Evolutionary conservation across 1,284 basidiomycete genomes (phyloP).

Genomic region (Cutaneotrichosporon cavernicola): DNA sequence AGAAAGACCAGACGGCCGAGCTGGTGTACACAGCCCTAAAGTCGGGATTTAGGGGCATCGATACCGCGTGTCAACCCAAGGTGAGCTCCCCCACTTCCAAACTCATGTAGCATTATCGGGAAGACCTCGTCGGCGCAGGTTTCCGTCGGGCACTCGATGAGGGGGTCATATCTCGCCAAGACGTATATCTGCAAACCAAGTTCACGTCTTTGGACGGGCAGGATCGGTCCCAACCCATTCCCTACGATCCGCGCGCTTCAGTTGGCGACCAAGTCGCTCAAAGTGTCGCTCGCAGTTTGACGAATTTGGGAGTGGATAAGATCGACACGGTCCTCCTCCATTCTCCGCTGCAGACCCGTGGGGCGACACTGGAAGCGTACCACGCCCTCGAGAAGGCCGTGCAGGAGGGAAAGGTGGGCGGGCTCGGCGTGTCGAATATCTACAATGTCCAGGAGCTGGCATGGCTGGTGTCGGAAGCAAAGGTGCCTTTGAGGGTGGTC

Average conservation of each 20-base stretch:
- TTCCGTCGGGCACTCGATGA: slow-evolving; percentile 59
- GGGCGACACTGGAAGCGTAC: slow-evolving; percentile 67
- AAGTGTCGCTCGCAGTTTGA: slow-evolving; percentile 66
- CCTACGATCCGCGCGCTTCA: slow-evolving; percentile 63
- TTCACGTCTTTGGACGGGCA: slow-evolving; percentile 71
- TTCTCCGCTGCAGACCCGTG: slow-evolving; percentile 63
- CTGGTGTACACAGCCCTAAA: slow-evolving; percentile 69
- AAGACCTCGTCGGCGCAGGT: slow-evolving; percentile 73
- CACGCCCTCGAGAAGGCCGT: slow-evolving; percentile 61
- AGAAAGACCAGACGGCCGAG: slow-evolving; percentile 66
- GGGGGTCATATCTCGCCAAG: slow-evolving; percentile 62
- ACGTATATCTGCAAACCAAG: slow-evolving; percentile 75
- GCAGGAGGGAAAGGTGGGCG: slow-evolving; percentile 62
- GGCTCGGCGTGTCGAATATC: slow-evolving; percentile 72
- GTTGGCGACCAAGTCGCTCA: slow-evolving; percentile 63
- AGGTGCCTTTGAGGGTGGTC: slow-evolving; percentile 65
- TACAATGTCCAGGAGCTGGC: slow-evolving; percentile 64
- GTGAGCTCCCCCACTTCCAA: slow-evolving; percentile 49
- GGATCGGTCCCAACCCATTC: slow-evolving; percentile 65
- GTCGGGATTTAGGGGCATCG: slow-evolving; percentile 72
- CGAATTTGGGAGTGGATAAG: slow-evolving; percentile 66
- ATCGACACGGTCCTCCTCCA: slow-evolving; percentile 75
- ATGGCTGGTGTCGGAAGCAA: slow-evolving; percentile 55
- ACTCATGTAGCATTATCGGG: slow-evolving; percentile 50
- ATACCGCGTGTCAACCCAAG: slow-evolving; percentile 73